Conservation (phyloP, 495 filamentous ascomycete genomes). For the Neurospora cerealis region DNA sequence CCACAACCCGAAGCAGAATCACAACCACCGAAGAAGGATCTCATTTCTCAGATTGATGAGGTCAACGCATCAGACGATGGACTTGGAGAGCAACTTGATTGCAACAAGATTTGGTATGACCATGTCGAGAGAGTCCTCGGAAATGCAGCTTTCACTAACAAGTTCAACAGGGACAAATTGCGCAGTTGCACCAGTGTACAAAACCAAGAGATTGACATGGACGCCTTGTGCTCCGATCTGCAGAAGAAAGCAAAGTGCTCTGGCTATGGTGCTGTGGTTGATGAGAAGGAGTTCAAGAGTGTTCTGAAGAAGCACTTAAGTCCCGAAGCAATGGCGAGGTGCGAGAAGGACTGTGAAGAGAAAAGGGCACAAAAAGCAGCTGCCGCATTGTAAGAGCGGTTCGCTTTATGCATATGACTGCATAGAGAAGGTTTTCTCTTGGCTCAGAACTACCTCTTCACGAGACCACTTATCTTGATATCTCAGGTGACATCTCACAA, state of each 20-base stretch:
- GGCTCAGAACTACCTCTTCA: neutral
- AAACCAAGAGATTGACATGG: conserved; percentile 83
- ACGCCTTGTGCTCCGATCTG: conserved; percentile 85
- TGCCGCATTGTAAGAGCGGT: neutral
- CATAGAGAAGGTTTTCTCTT: neutral
- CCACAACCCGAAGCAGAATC: neutral
- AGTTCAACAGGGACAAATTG: conserved; percentile 67
- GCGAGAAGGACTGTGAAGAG: neutral
- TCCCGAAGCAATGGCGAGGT: conserved; percentile 5
- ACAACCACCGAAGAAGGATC: conserved; percentile 47
- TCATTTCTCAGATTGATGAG: conserved; percentile 65
- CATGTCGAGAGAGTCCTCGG: conserved; percentile 1
- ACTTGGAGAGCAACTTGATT: conserved; percentile 52
- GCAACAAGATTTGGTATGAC: conserved; percentile 86
- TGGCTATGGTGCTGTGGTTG: conserved; percentile 83
- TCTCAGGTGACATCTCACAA: neutral
- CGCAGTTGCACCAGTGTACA: conserved; percentile 79
- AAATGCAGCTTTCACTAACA: conserved; percentile 11
- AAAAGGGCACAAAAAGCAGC: neutral
- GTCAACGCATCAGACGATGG: conserved; percentile 61
- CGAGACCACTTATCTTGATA: neutral
- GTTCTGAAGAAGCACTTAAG: conserved; percentile 53
- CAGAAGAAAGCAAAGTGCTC: conserved; percentile 94
- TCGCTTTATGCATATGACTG: neutral
- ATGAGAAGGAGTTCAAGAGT: conserved; percentile 76